Evolutionary conservation across 2,329 filamentous ascomycete genomes (phyloP).

Genomic region (Aspergillus luchuensis): DNA sequence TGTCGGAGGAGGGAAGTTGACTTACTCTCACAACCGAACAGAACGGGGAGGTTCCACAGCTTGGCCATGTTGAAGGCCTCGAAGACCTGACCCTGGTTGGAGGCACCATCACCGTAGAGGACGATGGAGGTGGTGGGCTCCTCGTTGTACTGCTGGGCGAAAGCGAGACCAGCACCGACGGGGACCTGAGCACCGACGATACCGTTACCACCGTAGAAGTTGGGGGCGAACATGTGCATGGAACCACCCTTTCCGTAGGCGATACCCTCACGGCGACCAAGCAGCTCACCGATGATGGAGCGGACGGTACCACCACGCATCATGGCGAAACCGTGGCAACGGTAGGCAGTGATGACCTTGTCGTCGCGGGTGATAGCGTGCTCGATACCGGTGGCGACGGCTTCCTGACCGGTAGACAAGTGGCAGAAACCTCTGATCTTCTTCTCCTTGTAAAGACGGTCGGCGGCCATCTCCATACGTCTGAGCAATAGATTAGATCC

Average conservation of each 20-base stretch:
- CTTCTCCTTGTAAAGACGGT: conserved; percentile 99
- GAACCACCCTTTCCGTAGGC: conserved; percentile 98
- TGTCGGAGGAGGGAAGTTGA: conserved; percentile 27
- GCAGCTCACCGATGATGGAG: conserved; percentile 92
- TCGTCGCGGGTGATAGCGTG: conserved; percentile 89
- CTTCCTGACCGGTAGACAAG: conserved; percentile 95
- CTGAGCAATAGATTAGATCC: conserved; percentile 48
- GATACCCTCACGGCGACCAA: conserved; percentile 93
- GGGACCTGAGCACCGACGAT: conserved; percentile 99
- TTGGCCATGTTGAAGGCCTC: conserved; percentile 99
- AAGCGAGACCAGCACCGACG: conserved; percentile 92
- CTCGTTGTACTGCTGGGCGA: conserved; percentile 91
- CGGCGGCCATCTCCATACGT: conserved; percentile 99
- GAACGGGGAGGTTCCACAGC: conserved; percentile 92
- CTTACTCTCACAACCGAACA: conserved; percentile 98
- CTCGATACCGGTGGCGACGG: conserved; percentile 95
- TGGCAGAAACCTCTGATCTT: conserved; percentile 99
- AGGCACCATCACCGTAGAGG: conserved; percentile 96
- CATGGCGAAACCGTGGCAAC: conserved; percentile 96
- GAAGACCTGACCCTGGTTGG: conserved; percentile 99
- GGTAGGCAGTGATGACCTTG: conserved; percentile 96
- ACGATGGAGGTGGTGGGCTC: conserved; percentile 84
- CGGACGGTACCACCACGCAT: conserved; percentile 92
- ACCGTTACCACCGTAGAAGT: conserved; percentile 98
- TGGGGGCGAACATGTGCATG: conserved; percentile 99